A percentile compares a stretch with the other conserved stretches of the same genome.
These are phyloP conservation scores for Boletus patriciae DNA, from an alignment of 768 basidiomycete species.

Conservation along the genomic window DNA sequence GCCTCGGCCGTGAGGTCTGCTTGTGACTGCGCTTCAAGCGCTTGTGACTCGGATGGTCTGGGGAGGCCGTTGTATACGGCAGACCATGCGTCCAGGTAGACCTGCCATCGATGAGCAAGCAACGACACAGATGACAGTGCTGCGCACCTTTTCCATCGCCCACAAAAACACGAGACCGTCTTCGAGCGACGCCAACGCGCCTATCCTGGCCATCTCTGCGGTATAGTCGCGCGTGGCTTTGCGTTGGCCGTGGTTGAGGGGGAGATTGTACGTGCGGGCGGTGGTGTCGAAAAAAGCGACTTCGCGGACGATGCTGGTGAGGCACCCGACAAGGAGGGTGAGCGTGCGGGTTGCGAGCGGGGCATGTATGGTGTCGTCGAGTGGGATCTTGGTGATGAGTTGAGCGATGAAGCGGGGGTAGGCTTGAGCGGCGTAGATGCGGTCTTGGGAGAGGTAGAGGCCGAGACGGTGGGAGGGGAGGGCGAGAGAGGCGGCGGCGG, in stretches of 20 bases:
- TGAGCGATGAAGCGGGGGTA: slow-evolving; percentile 72
- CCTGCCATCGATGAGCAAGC: slow-evolving; percentile 36
- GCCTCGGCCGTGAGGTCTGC: slow-evolving; percentile 27
- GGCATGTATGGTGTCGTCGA: slow-evolving; percentile 15
- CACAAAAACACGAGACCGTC: slow-evolving; percentile 74
- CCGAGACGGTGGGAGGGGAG: slow-evolving; percentile 50
- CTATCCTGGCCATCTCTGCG: slow-evolving; percentile 64
- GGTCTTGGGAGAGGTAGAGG: slow-evolving; percentile 71
- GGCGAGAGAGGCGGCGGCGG: slow-evolving; percentile 50
- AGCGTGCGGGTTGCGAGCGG: slow-evolving; percentile 37
- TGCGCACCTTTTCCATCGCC: slow-evolving; percentile 72
- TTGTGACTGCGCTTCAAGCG: neutral
- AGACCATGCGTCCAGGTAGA: slow-evolving; percentile 71
- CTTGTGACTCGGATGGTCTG: neutral
- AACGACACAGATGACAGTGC: too few relatives aligned
- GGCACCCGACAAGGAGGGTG: slow-evolving; percentile 48
- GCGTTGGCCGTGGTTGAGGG: slow-evolving; percentile 41
- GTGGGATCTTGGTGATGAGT: slow-evolving; percentile 60
- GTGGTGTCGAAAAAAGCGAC: slow-evolving; percentile 61
- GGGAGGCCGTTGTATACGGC: slow-evolving; percentile 36
- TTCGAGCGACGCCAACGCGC: slow-evolving; percentile 44
- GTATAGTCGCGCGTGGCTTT: slow-evolving; percentile 69
- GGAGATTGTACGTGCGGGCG: slow-evolving; percentile 44
- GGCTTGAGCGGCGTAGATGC: slow-evolving; percentile 70
- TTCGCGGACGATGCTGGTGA: slow-evolving; percentile 59